Base-by-base conservation (phyloP, 331 rosid species). In the Acacia concinna region DNA sequence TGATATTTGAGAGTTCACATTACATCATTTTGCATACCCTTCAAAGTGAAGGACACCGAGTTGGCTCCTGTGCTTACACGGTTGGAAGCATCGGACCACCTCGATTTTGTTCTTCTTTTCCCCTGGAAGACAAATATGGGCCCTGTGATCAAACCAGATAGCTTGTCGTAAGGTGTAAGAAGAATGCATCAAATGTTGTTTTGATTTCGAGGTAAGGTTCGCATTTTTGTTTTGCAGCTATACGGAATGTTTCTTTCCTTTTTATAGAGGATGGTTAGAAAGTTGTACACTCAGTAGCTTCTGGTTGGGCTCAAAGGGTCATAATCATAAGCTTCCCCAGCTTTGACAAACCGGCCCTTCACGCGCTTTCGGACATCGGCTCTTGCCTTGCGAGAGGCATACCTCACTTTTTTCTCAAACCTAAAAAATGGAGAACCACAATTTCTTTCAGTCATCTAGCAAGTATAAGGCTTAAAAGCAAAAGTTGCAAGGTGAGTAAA, bases 261-360 rank as follows among this genome's bases (percentile, higher is more conserved):
- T 82, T 82, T 54, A 75, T 41, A 83, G 73, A 84, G 41, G 74
- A 79, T 74, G 84, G 88, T 85, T 81, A 85, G 10, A 85, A 85
- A 73, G 43, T 70, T 82, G 87, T 89, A 87, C 90, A 87, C 85
- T 89, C 91, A 93, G 89, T 31, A 96, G 95, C 99, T 93, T 88
- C 97, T 90, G 88, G 98, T 91, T 80, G 82, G 76, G 88, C 54
- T 90, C 93, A 93, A 66, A 5, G 98, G 98, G 76, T 96, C 99
- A 60, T 93, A 96, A 84, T 96, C 97, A 80, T 86, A 91, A 73
- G 78, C 88, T 60, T 96, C 98, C 31, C 99, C 99, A 20, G 98
- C 94, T 89, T 96, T 96, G 47, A 96, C 91, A 79, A 96, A 93
- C 34, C 98, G 94, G 76, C 99, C 99, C 86, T 96, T 96, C 86